Evolutionary conservation across 108 stramenopile species (phyloP), one percentile per base, ranked within the genome.

Genomic region (Nannochloropsis gaditana): DNA sequence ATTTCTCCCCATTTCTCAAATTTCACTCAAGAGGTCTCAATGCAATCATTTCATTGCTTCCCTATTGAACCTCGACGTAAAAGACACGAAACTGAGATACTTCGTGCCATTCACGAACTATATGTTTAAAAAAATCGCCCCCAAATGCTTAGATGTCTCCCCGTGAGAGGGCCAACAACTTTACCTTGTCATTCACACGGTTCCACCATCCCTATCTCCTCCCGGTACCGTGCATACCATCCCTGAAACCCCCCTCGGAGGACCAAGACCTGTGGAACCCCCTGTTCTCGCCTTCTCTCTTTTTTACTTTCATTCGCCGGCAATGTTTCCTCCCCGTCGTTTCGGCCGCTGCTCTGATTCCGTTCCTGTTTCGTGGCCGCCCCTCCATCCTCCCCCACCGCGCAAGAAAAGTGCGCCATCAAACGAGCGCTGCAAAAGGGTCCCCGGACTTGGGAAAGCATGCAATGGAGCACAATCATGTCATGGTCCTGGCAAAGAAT

Each of bases 201-300:
- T n/a, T 19, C 59, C 59, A 73, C 59, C 59, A 73, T 73, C 19
- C 59, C 59, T 73, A 73, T 73, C 59, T 73, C 59, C n/a, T 73
- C n/a, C 5, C 59, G 15, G n/a, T 73, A 73, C 59, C 59, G 15
- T n/a, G 59, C 59, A 73, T 73, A 73, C 59, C 59, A 73, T 73
- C 59, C 59, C 59, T 73, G 59, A 73, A 73, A 73, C 19, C 59
- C 59, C 59, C 59, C 59, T 4, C 59, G 15, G 19, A 73, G n/a
- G n/a, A 73, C 59, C 19, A 73, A 73, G 19, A 73, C 59, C 59
- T n/a, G 59, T 19, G 59, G 59, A 15, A 2, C n/a, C 59, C 59
- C 59, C n/a, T n/a, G 19, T n/a, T 73, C 59, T 4, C 5, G 15
- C 59, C 59, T n/a, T 73, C 59, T n/a, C n/a, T 73, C 59, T n/a